Percentiles rank a stretch among this genome's conserved stretches.
These are phyloP conservation scores for Lizanozyma gosingica DNA, from an alignment of 1,139 yeast species.

Conservation along the genomic window DNA sequence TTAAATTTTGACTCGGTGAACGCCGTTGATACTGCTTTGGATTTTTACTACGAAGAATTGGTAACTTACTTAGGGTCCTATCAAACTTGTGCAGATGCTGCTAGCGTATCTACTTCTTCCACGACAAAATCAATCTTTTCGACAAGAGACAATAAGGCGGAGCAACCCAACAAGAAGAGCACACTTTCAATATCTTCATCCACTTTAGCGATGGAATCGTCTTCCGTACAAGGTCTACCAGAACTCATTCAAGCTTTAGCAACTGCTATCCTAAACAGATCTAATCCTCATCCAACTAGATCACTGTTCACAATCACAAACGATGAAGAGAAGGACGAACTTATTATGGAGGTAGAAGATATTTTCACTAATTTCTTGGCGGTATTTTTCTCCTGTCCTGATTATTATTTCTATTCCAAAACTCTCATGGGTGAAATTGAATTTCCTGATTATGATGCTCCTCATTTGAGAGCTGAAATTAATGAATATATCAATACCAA, in stretches of 20 bases:
- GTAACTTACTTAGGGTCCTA: background rate
- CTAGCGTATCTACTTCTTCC: background rate
- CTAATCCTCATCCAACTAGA: background rate
- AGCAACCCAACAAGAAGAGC: background rate
- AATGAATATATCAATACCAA: constrained; percentile 19
- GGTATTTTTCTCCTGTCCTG: constrained; percentile 27
- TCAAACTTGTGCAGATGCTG: background rate
- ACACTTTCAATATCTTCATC: background rate
- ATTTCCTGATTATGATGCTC: constrained; percentile 9
- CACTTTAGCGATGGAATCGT: background rate
- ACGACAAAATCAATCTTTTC: background rate
- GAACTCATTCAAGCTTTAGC: background rate
- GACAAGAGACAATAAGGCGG: background rate
- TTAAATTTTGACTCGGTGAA: background rate
- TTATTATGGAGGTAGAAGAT: constrained; percentile 8
- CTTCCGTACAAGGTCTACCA: background rate
- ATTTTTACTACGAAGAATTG: background rate
- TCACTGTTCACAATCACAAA: background rate
- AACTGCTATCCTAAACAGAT: background rate
- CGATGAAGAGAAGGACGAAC: background rate
- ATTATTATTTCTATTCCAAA: constrained; percentile 25
- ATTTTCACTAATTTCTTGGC: constrained; percentile 27
- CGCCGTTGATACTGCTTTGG: background rate
- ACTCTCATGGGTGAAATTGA: constrained; percentile 15
- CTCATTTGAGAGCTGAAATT: constrained; percentile 9